phyloP scores from a whole-genome alignment of 805 yeast species.

The Alloascoidea hylecoeti region DNA sequence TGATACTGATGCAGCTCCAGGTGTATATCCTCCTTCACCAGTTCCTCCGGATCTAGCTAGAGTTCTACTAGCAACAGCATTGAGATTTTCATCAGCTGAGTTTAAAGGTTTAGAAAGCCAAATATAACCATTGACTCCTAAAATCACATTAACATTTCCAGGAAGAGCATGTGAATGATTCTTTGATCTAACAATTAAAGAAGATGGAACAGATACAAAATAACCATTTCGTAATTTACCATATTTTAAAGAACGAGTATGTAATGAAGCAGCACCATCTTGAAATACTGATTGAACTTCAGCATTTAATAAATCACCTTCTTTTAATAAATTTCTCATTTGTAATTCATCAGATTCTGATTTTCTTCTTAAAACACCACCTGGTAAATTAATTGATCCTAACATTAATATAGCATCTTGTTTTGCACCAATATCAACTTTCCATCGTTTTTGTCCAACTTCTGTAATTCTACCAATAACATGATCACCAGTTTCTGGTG shows the following conservation, averaged over 20 bases:
- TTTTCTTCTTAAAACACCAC: conserved; percentile 89
- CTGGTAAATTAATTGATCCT: conserved; percentile 94
- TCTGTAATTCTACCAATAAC: conserved; percentile 88
- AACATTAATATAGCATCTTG: conserved; percentile 87
- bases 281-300: conserved; percentile 85
- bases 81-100: conserved; percentile 9
- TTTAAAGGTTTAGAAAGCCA: conserved; percentile 71
- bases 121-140: conserved; percentile 90
- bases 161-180: conserved; percentile 84
- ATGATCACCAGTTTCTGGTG: conserved; percentile 95
- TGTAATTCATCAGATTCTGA: conserved; percentile 92
- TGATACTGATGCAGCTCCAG: conserved; percentile 35
- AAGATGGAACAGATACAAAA: conserved; percentile 68
- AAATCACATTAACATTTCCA: conserved; percentile 79
- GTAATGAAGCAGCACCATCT: conserved; percentile 89
- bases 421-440: conserved; percentile 90
- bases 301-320: conserved; percentile 90
- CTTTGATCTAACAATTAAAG: conserved; percentile 71
- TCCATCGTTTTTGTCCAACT: conserved; percentile 91
- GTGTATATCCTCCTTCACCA: not conserved
- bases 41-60: conserved; percentile 17
- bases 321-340: conserved; percentile 88
- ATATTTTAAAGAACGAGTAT: conserved; percentile 88
- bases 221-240: conserved; percentile 92
- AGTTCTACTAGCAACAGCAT: conserved; percentile 9